A percentile compares a stretch with the other conserved stretches of the same genome.
These are phyloP conservation scores for Pseudogymnoascus sp. DNA, from an alignment of 2,329 filamentous ascomycete species.

Conservation along the genomic window DNA sequence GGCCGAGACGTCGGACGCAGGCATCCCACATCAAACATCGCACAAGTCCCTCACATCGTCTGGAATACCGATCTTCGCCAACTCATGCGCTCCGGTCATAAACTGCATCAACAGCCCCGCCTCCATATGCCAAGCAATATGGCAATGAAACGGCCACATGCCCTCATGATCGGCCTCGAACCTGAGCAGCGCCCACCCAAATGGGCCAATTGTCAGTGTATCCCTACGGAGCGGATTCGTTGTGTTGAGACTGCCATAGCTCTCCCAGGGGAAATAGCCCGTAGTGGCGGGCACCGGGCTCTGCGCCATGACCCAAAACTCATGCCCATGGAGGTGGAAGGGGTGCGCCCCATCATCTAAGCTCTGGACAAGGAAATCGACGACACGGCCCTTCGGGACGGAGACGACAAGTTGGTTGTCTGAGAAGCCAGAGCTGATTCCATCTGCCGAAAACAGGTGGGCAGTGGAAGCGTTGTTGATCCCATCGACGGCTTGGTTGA, in stretches of 20 bases:
- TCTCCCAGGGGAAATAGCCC: constrained; percentile 40
- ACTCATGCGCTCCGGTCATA: constrained; percentile 37
- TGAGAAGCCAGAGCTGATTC: constrained; percentile 50
- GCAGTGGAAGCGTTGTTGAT: constrained; percentile 33
- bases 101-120: constrained; percentile 53
- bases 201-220: constrained; percentile 44
- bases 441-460: constrained; percentile 11
- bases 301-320: constrained; percentile 50
- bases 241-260: constrained; percentile 30
- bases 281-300: constrained; percentile 46
- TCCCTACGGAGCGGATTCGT: constrained; percentile 41
- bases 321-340: constrained; percentile 68
- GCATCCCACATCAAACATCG: constrained; percentile 17
- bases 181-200: constrained; percentile 45
- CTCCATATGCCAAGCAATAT: constrained; percentile 50
- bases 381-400: constrained; percentile 39
- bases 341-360: constrained; percentile 62
- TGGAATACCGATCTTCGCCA: constrained; percentile 37
- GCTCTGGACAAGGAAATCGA: constrained; percentile 72
- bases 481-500: constrained; percentile 37
- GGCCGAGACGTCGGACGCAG: background rate
- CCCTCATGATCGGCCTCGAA: constrained; percentile 50
- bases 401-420: constrained; percentile 50
- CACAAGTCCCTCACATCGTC: constrained; percentile 39
- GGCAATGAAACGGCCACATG: constrained; percentile 50